Base-by-base conservation (phyloP, 108 stramenopile genomes). In the Cyclotella atomus region DNA sequence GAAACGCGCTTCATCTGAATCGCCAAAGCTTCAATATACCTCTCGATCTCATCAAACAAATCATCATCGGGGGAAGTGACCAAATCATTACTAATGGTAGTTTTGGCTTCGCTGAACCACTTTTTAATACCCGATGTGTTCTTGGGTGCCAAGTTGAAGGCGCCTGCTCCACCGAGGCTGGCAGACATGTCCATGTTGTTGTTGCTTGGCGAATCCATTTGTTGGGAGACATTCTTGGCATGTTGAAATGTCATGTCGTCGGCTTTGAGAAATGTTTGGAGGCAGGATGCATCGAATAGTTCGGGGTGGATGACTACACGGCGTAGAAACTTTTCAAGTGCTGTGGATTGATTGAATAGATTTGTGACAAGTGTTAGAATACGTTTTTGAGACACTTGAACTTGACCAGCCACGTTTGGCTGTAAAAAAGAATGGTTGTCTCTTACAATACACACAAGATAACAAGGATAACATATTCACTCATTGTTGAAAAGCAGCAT, bases 1-100 rank as follows among this genome's bases (percentile, higher is more conserved):
- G 88, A 86, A 0, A 99, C 98, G 45, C 88, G 90, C 61, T 91
- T 90, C 93, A 97, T 97, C 75, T 97, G 96, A 21, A 80, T 82
- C 47, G 95, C 91, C 5, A 97, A 79, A 33, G 90, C 87, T 65
- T 92, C 89, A 23, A 97, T 83, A 82, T 97, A 98, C 7, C 94
- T 87, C 34, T 88, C 79, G 45, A 97, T 96, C 76, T 97, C 97
- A 62, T 96, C 95, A 71, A 97, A 91, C 45, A 95, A 68, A 59
- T 95, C 92, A 69, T 98, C 97, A 57, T 94, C 95, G 23, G 93
- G 95, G 23, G 83, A 84, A 24, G 74, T 67, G n/a, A 94, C 93
- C 46, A 94, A 66, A 70, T 93, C 93, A 24, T 90, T 89, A 8
- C 85, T 71, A 60, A 92, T 84, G 19, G 89, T 84, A 0, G 93